phyloP scores from a whole-genome alignment of 345 rosid genomes.

The Hibiscus mutabilis region DNA sequence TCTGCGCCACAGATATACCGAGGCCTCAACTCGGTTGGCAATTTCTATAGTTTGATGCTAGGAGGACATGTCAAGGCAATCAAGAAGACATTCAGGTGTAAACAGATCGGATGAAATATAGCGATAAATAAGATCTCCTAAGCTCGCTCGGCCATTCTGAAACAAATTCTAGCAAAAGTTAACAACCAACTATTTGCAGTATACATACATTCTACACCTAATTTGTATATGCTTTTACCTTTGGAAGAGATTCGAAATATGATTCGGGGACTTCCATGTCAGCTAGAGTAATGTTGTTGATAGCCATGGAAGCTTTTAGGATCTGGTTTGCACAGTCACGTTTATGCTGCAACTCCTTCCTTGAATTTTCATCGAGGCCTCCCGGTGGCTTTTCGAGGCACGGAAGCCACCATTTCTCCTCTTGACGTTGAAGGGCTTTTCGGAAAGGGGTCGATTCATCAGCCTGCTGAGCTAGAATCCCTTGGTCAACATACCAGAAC shows the following conservation, averaged over 20 bases:
- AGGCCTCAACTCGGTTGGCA: conserved; percentile 84
- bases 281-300: conserved; percentile 65
- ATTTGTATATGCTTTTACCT: conserved; percentile 33
- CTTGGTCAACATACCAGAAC: conserved; percentile 97
- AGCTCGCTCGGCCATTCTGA: conserved; percentile 82
- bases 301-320: conserved; percentile 96
- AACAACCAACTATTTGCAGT: not conserved
- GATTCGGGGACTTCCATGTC: conserved; percentile 94
- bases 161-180: conserved; percentile 15
- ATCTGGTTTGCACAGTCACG: conserved; percentile 97
- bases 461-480: conserved; percentile 66
- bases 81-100: conserved; percentile 80
- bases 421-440: conserved; percentile 78
- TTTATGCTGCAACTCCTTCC: conserved; percentile 83
- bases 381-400: conserved; percentile 81
- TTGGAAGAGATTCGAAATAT: conserved; percentile 79
- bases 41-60: conserved; percentile 93
- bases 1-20: conserved; percentile 70
- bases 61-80: conserved; percentile 84
- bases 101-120: conserved; percentile 79
- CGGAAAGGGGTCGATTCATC: conserved; percentile 74
- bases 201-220: not conserved
- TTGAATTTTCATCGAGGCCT: conserved; percentile 67
- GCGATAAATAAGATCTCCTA: conserved; percentile 82
- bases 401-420: conserved; percentile 99